Evolutionary conservation across 192 early-diverging fungal species (phyloP), one percentile per base, ranked within the genome.

Genomic region (Gigaspora rosea): DNA sequence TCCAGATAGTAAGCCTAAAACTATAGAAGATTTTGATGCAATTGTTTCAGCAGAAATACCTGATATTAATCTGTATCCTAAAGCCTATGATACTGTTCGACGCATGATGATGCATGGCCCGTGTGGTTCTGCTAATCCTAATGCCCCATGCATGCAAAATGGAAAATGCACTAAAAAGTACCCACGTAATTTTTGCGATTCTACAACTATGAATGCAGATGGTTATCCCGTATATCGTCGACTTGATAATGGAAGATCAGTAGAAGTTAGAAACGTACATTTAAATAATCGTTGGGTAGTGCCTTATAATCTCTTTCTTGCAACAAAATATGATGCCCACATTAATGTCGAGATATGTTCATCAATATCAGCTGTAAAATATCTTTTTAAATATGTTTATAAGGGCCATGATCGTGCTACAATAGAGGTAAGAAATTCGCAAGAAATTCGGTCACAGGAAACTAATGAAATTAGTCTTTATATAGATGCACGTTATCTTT

Each of bases 281-380:
- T 36, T 82, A 56, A 68, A 85, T 76, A 85, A 82, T 49, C 35
- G 71, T n/a, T 80, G 62, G 5, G 36, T 41, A 41, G 36, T 41
- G 36, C 36, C 36, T 41, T 33, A 85, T 49, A 85, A 81, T 20
- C 75, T 48, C 0, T 83, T 66, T 9, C 65, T 85, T 52, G 13
- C 46, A 36, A 78, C 81, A 0, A 85, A 82, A 72, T 85, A 81
- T 66, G 63, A 81, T 74, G 78, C 81, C 0, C 81, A 82, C 20
- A 78, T 82, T 8, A 80, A 84, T 72, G 80, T 85, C 4, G 80
- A 83, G 41, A 68, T 41, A 41, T 41, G 36, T 41, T 41, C 5
- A 3, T 3, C 36, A 3, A 41, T 41, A 41, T 41, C 36, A 3
- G 36, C 5, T 41, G 5, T 41, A 41, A 41, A 41, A 41, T 41